A percentile compares a stretch with the other conserved stretches of the same genome.
Conservation (phyloP, 345 rosid genomes). For the Citrus mangshanensis region DNA sequence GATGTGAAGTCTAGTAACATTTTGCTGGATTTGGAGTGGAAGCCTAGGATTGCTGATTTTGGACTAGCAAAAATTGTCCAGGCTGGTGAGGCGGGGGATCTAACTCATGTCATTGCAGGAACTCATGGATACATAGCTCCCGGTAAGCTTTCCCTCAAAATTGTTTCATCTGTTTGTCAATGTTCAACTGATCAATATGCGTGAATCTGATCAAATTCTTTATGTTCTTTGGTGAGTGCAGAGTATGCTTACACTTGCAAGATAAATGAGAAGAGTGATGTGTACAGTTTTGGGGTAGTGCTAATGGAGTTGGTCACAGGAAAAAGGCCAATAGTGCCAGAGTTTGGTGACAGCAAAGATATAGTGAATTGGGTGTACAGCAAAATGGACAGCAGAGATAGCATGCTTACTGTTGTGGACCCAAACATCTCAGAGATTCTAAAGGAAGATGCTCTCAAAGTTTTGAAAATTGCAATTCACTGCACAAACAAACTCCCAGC, state of each 20-base stretch:
- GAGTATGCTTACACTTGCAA: constrained; percentile 65
- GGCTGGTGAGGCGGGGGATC: constrained; percentile 45
- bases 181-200: background rate
- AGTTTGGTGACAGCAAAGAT: constrained; percentile 64
- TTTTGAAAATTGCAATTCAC: constrained; percentile 54
- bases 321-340: constrained; percentile 60
- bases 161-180: background rate
- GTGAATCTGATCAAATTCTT: background rate
- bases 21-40: constrained; percentile 76
- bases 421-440: constrained; percentile 32
- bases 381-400: constrained; percentile 37
- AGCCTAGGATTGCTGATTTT: constrained; percentile 83
- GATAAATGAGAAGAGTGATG: constrained; percentile 73
- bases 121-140: constrained; percentile 94
- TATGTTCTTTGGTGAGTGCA: constrained; percentile 21
- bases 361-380: constrained; percentile 62
- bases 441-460: constrained; percentile 54
- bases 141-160: constrained; percentile 38
- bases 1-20: constrained; percentile 92
- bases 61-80: constrained; percentile 78
- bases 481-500: constrained; percentile 65
- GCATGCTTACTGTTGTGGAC: constrained; percentile 44
- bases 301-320: constrained; percentile 83
- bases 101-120: constrained; percentile 57
- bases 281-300: constrained; percentile 88